These are phyloP conservation scores for Corymbia calophylla DNA, from an alignment of 441 rosid genomes.

Conservation along the genomic window DNA sequence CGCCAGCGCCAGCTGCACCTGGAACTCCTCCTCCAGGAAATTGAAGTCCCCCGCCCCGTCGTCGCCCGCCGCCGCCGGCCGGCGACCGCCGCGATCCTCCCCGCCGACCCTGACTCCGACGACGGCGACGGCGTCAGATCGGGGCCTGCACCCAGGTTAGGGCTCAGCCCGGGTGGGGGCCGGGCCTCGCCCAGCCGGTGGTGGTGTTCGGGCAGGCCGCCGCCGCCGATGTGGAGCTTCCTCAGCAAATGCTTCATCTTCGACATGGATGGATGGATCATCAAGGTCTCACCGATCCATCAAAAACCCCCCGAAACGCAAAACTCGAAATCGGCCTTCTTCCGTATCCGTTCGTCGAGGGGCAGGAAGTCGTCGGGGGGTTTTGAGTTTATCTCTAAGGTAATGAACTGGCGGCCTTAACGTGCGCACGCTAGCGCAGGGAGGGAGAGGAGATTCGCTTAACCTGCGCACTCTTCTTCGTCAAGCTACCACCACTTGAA, in stretches of 20 bases:
- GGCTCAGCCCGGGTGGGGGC: background rate
- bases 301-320: background rate
- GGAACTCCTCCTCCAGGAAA: slow-evolving; percentile 86
- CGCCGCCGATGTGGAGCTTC: slow-evolving; percentile 87
- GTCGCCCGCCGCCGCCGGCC: slow-evolving; percentile 8
- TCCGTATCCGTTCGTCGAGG: too few species aligned
- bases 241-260: slow-evolving; percentile 87
- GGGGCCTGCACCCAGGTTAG: slow-evolving; percentile 12
- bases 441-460: slow-evolving; percentile 47
- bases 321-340: too few species aligned
- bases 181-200: slow-evolving; percentile 16
- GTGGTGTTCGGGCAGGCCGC: slow-evolving; percentile 52
- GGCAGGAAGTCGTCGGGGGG: background rate
- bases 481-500: slow-evolving; percentile 40
- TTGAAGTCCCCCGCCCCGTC: slow-evolving; percentile 40
- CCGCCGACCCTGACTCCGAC: slow-evolving; percentile 24
- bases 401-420: slow-evolving; percentile 23
- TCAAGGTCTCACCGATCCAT: slow-evolving; percentile 16
- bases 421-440: slow-evolving; percentile 33
- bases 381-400: slow-evolving; percentile 10
- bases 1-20: slow-evolving; percentile 88
- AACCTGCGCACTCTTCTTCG: slow-evolving; percentile 63
- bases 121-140: slow-evolving; percentile 26
- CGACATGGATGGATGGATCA: slow-evolving; percentile 57
- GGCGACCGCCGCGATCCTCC: slow-evolving; percentile 35